Evolutionary conservation across 2,329 filamentous ascomycete species (phyloP).

Genomic region (Claviceps quebecensis): DNA sequence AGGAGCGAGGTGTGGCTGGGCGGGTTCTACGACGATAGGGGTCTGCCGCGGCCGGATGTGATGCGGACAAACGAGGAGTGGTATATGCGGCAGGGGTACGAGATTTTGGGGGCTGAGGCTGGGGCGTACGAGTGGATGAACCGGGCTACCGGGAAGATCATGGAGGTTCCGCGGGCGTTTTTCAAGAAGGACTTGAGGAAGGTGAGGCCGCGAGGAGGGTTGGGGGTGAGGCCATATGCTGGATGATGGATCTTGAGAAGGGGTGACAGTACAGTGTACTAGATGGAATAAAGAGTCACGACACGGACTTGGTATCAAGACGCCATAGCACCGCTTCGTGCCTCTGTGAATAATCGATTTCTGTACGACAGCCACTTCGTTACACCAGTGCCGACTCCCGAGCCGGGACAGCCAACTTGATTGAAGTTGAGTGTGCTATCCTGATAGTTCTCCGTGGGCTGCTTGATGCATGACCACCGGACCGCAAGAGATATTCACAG

Average conservation of each 20-base stretch:
- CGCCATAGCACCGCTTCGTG: no score
- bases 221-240: neutral
- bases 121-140: slow-evolving; percentile 7
- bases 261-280: neutral
- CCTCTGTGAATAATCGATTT: no score
- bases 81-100: slow-evolving; percentile 18
- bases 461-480: no score
- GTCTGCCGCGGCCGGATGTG: slow-evolving; percentile 14
- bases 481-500: no score
- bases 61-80: slow-evolving; percentile 16
- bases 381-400: no score
- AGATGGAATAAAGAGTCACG: no score
- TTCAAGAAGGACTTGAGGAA: neutral
- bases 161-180: neutral
- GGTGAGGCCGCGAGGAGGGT: neutral
- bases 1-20: slow-evolving; percentile 11
- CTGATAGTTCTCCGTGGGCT: no score
- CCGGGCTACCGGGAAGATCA: neutral
- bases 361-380: no score
- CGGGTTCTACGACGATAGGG: slow-evolving; percentile 14
- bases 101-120: slow-evolving; percentile 6
- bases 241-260: neutral
- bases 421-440: no score
- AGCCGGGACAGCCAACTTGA: no score
- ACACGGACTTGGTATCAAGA: no score